phyloP scores from a whole-genome alignment of 164 flowering plant genomes.

The Taxillus chinensis region DNA sequence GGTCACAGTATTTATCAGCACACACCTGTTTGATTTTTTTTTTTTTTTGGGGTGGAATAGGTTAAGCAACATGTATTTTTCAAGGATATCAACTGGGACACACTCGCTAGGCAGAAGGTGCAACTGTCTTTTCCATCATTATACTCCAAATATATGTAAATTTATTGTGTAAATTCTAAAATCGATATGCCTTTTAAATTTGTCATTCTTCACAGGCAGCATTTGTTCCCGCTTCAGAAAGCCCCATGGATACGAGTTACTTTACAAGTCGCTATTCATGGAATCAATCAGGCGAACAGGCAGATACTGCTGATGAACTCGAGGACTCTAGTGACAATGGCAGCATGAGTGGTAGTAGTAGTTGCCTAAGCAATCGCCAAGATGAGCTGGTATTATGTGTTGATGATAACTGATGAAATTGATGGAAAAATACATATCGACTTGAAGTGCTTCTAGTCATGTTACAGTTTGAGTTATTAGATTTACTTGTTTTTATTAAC shows the following conservation, averaged over 20 bases:
- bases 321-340: conserved; percentile 82
- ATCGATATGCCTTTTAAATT: neutral
- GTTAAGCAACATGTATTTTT: conserved; percentile 92
- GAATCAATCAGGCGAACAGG: conserved; percentile 62
- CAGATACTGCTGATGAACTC: conserved; percentile 53
- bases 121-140: neutral
- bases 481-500: conserved; percentile 4
- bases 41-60: conserved; percentile 26
- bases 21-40: no score
- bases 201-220: conserved; percentile 59
- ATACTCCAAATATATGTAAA: no score
- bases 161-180: no score
- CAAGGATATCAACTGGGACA: conserved; percentile 96
- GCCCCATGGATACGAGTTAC: conserved; percentile 92
- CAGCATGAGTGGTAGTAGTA: conserved; percentile 76
- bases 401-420: neutral
- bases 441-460: neutral
- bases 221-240: conserved; percentile 91
- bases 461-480: neutral
- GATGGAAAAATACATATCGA: neutral
- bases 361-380: conserved; percentile 71
- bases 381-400: conserved; percentile 68
- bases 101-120: conserved; percentile 98
- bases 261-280: conserved; percentile 96
- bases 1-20: no score